Evolutionary conservation across 176 grass and related monocot species (phyloP).

Genomic region (Juncus inflexus): DNA sequence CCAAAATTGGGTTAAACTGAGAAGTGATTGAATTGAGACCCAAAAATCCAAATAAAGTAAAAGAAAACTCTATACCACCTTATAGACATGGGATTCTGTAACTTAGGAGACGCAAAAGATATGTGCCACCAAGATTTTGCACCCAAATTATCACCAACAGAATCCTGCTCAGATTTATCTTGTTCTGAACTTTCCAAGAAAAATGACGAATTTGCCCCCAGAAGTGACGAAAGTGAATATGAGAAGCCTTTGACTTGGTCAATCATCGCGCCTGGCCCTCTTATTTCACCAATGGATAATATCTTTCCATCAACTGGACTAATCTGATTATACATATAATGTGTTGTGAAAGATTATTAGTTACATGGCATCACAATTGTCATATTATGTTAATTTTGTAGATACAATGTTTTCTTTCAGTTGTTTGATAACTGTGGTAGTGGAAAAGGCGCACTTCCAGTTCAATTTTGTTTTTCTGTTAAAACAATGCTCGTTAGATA

Average conservation of each 20-base stretch:
- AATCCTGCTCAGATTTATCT: conserved; percentile 35
- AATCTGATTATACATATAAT: conserved; percentile 38
- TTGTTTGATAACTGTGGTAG: too few relatives aligned
- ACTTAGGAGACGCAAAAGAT: conserved; percentile 76
- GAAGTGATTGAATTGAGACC: too few relatives aligned
- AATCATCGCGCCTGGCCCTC: conserved; percentile 58
- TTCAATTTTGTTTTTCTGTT: too few relatives aligned
- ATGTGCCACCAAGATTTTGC: conserved; percentile 77
- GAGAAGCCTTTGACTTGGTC: conserved; percentile 89
- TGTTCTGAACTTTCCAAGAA: conserved; percentile 33
- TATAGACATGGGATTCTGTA: conserved; percentile 34
- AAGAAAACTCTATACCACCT: conserved; percentile 24
- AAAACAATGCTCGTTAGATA: too few relatives aligned
- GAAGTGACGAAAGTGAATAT: conserved; percentile 66
- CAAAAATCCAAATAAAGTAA: too few relatives aligned
- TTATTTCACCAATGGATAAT: conserved; percentile 57
- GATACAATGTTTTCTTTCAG: too few relatives aligned
- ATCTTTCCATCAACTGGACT: conserved; percentile 83
- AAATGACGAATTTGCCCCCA: conserved; percentile 51
- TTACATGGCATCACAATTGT: too few relatives aligned
- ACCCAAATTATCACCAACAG: conserved; percentile 30
- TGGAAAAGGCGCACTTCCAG: too few relatives aligned
- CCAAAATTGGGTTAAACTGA: too few relatives aligned
- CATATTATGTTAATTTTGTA: too few relatives aligned
- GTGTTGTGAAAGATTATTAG: too few relatives aligned